Percentiles rank a stretch among this genome's conserved stretches.
Conservation (phyloP, 306 rosid genomes). For the Trifolium pratense region DNA sequence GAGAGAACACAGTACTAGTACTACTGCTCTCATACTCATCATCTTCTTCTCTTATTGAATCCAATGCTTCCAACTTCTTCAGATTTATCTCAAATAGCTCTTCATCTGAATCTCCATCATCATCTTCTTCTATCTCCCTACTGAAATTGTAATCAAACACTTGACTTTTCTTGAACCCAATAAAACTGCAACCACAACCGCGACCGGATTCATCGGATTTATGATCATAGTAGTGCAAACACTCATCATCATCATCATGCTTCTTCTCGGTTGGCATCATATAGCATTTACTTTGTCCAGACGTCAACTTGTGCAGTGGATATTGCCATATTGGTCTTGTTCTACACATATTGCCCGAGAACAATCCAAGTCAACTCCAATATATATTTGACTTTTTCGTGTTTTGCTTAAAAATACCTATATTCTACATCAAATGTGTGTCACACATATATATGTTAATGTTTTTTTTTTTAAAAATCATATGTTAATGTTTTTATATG, state of each 20-base stretch:
- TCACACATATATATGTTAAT: no score
- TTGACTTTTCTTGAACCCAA: constrained; percentile 38
- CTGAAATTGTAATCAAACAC: constrained; percentile 11
- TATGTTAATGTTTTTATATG: no score
- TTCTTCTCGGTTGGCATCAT: neutral
- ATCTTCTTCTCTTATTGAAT: constrained; percentile 63
- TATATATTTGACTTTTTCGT: neutral
- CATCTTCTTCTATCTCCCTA: constrained; percentile 42
- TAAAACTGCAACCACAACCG: constrained; percentile 25
- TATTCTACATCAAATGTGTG: no score
- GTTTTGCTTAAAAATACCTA: no score
- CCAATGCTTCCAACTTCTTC: constrained; percentile 48
- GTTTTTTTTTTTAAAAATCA: no score
- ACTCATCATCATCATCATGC: neutral
- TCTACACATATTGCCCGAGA: neutral
- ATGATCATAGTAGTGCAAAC: constrained; percentile 23
- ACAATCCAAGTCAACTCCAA: constrained; percentile 9
- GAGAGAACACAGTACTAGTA: constrained; percentile 43
- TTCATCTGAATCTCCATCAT: constrained; percentile 47
- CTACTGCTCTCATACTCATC: constrained; percentile 40
- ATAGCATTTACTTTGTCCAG: no score
- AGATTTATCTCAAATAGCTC: constrained; percentile 37
- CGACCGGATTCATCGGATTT: neutral
- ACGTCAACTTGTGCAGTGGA: neutral
- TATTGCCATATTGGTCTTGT: no score